These are phyloP conservation scores for Cercospora sesami DNA, from an alignment of 2,329 filamentous ascomycete species.

Conservation along the genomic window DNA sequence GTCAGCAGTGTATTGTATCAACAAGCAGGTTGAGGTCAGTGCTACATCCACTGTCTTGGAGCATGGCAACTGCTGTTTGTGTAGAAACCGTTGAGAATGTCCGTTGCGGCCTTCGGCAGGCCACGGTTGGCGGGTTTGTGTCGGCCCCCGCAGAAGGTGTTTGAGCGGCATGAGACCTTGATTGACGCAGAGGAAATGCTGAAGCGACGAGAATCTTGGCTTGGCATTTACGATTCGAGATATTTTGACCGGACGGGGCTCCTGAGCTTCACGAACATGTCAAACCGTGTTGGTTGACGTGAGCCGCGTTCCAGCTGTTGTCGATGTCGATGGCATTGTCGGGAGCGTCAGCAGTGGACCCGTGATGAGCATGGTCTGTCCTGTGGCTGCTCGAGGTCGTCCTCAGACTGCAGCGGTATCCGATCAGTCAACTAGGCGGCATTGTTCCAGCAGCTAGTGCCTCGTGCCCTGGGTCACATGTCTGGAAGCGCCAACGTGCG, in stretches of 20 bases:
- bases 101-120: not conserved
- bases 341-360: not conserved
- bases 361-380: not conserved
- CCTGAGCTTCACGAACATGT: not conserved
- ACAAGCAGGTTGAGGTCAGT: not conserved
- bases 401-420: not conserved
- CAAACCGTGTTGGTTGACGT: not conserved
- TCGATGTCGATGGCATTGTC: not conserved
- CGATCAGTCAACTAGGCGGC: not conserved
- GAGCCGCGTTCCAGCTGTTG: not conserved
- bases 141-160: not conserved
- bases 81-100: not conserved
- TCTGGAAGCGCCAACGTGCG: not conserved
- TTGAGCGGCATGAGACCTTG: not conserved
- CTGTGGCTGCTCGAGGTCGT: not conserved
- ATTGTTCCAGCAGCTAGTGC: not conserved
- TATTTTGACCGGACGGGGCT: not conserved
- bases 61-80: not conserved
- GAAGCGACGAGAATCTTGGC: not conserved
- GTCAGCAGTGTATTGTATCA: too few species aligned
- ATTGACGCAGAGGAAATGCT: not conserved
- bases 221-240: not conserved
- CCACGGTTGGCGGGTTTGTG: not conserved
- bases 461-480: not conserved
- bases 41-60: not conserved